Conservation (phyloP, 2,329 filamentous ascomycete genomes). For the Scortechinia acanthostroma region DNA sequence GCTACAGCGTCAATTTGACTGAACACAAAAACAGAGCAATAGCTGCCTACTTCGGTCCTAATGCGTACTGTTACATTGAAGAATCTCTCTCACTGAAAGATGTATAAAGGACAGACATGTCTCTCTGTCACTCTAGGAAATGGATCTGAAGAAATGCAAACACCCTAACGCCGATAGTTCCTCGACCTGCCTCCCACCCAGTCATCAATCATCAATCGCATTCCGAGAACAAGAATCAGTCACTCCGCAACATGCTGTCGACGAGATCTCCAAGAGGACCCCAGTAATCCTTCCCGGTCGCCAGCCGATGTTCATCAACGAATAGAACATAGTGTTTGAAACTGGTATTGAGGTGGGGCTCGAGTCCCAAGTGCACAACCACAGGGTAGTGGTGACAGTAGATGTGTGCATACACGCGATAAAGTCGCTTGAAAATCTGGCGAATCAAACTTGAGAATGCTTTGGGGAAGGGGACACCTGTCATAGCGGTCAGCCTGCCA, state of each 20-base stretch:
- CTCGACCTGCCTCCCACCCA: background rate
- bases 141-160: too few relatives aligned
- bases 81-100: too few relatives aligned
- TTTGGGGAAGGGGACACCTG: conserved; percentile 88
- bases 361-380: conserved; percentile 85
- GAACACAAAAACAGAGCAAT: too few relatives aligned
- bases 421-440: conserved; percentile 98
- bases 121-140: too few relatives aligned
- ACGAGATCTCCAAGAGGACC: conserved; percentile 90
- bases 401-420: conserved; percentile 96
- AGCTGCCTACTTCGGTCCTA: too few relatives aligned
- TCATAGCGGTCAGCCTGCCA: background rate
- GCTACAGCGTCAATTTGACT: background rate
- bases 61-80: too few relatives aligned
- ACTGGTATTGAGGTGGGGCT: conserved; percentile 95
- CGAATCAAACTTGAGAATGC: conserved; percentile 81
- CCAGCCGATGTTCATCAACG: conserved; percentile 89
- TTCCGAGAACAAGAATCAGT: conserved; percentile 38
- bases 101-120: too few relatives aligned
- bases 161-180: background rate
- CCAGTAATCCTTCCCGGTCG: conserved; percentile 94
- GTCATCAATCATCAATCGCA: background rate
- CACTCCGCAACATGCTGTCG: conserved; percentile 93
- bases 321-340: conserved; percentile 99
- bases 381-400: conserved; percentile 99